Evolutionary conservation across 208 protist genomes (phyloP), one percentile per base, ranked within the genome.

Genomic region (Naegleria gruberi): DNA sequence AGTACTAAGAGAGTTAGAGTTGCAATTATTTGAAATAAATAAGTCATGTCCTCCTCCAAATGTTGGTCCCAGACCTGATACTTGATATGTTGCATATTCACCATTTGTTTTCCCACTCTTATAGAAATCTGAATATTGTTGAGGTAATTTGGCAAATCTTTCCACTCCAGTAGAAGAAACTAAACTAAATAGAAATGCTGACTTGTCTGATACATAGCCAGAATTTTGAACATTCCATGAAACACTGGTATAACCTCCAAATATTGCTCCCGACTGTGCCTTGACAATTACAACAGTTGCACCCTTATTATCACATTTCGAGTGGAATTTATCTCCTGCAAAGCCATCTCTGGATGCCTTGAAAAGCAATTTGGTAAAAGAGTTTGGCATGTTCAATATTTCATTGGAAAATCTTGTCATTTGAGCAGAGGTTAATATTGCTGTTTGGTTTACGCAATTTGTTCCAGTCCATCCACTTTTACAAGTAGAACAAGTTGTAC

Each of bases 161-260:
- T 65, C 12, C 30, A 30, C 51, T 65, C 12, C 51, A 65, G 15
- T 65, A 4, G 2, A 30, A 30, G 19, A 3, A 4, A 65, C 12
- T 1, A 65, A 65, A 65, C 51, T 40, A 30, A 84, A 84, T 45
- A 45, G n/a, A n/a, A 46, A 41, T 5, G 81, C 4, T 26, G 3
- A 4, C 37, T 44, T 45, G 5, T 84, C 40, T 3, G 15, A n/a
- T 44, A 34, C 4, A 45, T 19, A n/a, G 40, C n/a, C n/a, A n/a
- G 42, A 19, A n/a, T 42, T 45, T 0, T 17, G 10, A 26, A 6
- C 19, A 4, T 42, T 84, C 81, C 81, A 84, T 7, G 0, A 34
- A 8, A 84, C 2, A 46, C 37, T 7, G 26, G 89, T 84, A 34
- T 90, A 90, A 4, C 89, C 89, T 19, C 89, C 89, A 84, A 90